These are phyloP conservation scores for Globisporangium uncinulatum DNA, from an alignment of 352 stramenopile genomes.

Conservation along the genomic window DNA sequence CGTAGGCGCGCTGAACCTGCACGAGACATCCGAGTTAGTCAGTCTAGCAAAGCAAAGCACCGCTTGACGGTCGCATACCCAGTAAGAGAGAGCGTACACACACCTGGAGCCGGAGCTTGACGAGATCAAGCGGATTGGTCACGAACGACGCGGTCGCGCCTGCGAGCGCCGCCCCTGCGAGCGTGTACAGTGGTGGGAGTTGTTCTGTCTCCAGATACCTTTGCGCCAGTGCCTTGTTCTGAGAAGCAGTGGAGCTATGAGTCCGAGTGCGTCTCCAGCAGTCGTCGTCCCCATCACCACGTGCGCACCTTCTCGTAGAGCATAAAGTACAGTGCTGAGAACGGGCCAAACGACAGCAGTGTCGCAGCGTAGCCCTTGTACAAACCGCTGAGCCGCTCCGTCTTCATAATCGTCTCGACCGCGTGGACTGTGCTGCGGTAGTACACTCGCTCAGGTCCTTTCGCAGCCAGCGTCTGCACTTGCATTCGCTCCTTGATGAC, in stretches of 20 bases:
- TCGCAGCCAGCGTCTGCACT: conserved; percentile 67
- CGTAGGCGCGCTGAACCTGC: conserved; percentile 47
- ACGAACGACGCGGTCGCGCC: conserved; percentile 91
- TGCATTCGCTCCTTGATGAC: conserved; percentile 98
- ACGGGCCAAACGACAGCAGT: conserved; percentile 95
- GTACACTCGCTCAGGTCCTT: conserved; percentile 29
- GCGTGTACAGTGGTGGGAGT: conserved; percentile 54
- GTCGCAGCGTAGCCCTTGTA: conserved; percentile 96
- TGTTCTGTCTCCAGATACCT: conserved; percentile 32
- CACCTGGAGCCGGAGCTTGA: conserved; percentile 96
- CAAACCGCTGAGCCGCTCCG: conserved; percentile 87
- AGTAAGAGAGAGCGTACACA: too few relatives aligned
- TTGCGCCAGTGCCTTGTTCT: conserved; percentile 58
- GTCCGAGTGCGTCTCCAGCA: background rate
- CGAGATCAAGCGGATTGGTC: conserved; percentile 97
- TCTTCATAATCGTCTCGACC: conserved; percentile 85
- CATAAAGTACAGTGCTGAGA: conserved; percentile 97
- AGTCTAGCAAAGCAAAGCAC: background rate
- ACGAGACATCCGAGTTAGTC: conserved; percentile 9
- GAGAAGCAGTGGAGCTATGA: conserved; percentile 1
- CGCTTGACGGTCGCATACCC: too few relatives aligned
- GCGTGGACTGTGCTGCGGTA: conserved; percentile 92
- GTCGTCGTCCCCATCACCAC: background rate
- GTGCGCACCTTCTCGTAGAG: conserved; percentile 90
- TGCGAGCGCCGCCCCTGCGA: conserved; percentile 70